Percentiles rank a stretch among this genome's conserved stretches.
These are phyloP conservation scores for Penicillium sp. DNA, from an alignment of 2,329 filamentous ascomycete genomes.

Conservation along the genomic window DNA sequence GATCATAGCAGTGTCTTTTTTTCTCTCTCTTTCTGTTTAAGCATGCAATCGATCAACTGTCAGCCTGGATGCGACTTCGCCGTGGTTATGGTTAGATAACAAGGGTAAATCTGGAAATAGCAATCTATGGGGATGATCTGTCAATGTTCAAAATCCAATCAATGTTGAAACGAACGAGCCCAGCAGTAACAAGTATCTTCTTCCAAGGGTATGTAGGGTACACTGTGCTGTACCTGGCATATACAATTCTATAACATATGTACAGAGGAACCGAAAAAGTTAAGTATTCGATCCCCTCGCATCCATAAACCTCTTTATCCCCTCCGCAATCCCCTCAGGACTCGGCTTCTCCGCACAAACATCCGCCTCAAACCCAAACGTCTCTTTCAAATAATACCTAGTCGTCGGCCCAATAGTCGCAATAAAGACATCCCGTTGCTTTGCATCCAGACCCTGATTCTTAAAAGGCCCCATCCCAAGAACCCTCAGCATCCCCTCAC, in stretches of 20 bases:
- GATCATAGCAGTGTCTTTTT: constrained; percentile 1
- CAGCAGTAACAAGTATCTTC: not conserved
- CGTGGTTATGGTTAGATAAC: constrained; percentile 11
- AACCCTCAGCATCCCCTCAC: constrained; percentile 64
- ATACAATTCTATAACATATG: constrained; percentile 5
- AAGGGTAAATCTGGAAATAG: constrained; percentile 1
- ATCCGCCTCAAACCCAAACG: constrained; percentile 54
- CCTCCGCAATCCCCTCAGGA: constrained; percentile 76
- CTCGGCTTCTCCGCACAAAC: constrained; percentile 80
- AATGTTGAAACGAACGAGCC: not conserved
- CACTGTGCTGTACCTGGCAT: not conserved
- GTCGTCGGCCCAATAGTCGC: constrained; percentile 96
- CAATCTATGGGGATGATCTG: constrained; percentile 2
- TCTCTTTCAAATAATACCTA: constrained; percentile 67
- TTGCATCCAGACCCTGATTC: constrained; percentile 16
- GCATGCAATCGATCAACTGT: constrained; percentile 11
- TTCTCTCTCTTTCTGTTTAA: constrained; percentile 9
- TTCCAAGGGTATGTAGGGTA: not conserved
- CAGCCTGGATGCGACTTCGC: not conserved
- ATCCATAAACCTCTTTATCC: constrained; percentile 62
- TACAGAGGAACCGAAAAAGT: not conserved
- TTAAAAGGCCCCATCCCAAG: constrained; percentile 47
- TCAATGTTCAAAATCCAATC: not conserved
- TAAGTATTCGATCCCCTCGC: not conserved
- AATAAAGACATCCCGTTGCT: constrained; percentile 58